Percentiles rank a stretch among this genome's conserved stretches.
phyloP scores from a whole-genome alignment of 371 early-diverging fungal genomes.

The Syncephalastrum monosporum region DNA sequence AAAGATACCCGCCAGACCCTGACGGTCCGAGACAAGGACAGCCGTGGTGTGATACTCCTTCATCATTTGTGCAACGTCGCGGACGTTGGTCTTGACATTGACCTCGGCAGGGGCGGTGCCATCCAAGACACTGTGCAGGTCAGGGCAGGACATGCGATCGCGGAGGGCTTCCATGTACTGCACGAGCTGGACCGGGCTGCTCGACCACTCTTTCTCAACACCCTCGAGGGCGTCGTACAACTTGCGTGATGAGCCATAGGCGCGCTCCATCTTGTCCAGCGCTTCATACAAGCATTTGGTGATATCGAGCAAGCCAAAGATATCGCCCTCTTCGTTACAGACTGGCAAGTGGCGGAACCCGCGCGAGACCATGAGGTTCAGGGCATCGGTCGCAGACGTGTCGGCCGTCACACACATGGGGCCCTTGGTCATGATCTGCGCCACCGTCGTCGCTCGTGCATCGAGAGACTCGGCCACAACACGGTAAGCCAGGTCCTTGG shows the following conservation, averaged over 20 bases:
- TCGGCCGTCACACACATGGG: constrained; percentile 86
- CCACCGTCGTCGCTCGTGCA: constrained; percentile 67
- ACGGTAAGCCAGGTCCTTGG: constrained; percentile 51
- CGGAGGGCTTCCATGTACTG: constrained; percentile 73
- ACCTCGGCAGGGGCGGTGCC: constrained; percentile 76
- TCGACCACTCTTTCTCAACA: constrained; percentile 73
- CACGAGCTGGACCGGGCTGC: constrained; percentile 43
- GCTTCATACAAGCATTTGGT: constrained; percentile 93
- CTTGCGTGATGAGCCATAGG: constrained; percentile 79
- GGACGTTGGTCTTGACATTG: constrained; percentile 76
- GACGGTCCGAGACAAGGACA: constrained; percentile 83
- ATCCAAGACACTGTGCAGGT: constrained; percentile 77
- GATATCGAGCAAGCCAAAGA: constrained; percentile 92
- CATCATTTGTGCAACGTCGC: constrained; percentile 90
- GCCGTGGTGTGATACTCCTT: constrained; percentile 85
- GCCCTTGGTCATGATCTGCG: constrained; percentile 88
- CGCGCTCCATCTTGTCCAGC: constrained; percentile 88
- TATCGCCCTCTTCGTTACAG: constrained; percentile 81
- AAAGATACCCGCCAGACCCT: constrained; percentile 89
- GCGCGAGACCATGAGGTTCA: constrained; percentile 90
- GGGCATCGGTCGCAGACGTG: constrained; percentile 87
- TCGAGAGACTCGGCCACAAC: constrained; percentile 49
- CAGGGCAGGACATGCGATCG: constrained; percentile 86
- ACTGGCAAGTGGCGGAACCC: constrained; percentile 90
- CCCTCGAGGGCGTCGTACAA: constrained; percentile 87